Evolutionary conservation across 2,329 filamentous ascomycete genomes (phyloP).

Genomic region (Neofusicoccum sp.): DNA sequence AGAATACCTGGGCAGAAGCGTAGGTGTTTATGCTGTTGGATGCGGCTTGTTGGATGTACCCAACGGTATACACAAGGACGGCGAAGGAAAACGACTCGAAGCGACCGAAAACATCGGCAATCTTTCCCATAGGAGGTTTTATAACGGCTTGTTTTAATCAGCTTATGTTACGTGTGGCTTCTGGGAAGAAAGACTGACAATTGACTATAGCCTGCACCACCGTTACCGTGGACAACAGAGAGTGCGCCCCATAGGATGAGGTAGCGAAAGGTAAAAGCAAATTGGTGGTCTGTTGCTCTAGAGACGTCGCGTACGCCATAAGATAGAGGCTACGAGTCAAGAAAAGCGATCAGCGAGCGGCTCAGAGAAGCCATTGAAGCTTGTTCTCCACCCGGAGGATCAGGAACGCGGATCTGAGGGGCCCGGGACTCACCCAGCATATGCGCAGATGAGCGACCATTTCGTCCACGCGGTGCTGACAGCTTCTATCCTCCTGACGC

Average conservation of each 20-base stretch:
- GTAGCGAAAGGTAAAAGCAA: slow-evolving; percentile 64
- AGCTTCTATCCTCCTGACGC: slow-evolving; percentile 50
- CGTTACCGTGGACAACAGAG: slow-evolving; percentile 62
- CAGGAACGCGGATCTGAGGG: not conserved
- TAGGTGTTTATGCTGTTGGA: slow-evolving; percentile 54
- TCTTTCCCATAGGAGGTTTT: slow-evolving; percentile 61
- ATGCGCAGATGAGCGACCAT: slow-evolving; percentile 46
- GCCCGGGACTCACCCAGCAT: slow-evolving; percentile 35
- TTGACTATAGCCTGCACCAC: slow-evolving; percentile 65
- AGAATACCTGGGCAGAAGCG: slow-evolving; percentile 59
- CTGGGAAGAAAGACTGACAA: slow-evolving; percentile 35
- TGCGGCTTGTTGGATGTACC: slow-evolving; percentile 58
- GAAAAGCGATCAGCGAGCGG: slow-evolving; percentile 23
- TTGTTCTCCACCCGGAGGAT: not conserved
- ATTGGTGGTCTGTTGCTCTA: slow-evolving; percentile 63
- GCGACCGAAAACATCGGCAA: slow-evolving; percentile 62
- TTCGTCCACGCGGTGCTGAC: slow-evolving; percentile 51
- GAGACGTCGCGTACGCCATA: slow-evolving; percentile 65
- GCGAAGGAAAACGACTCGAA: slow-evolving; percentile 58
- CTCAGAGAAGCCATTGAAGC: not conserved
- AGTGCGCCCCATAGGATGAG: slow-evolving; percentile 63
- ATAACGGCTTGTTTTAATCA: slow-evolving; percentile 47
- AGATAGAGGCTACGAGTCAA: slow-evolving; percentile 42
- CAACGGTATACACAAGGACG: slow-evolving; percentile 55
- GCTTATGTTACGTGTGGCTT: not conserved